A percentile compares a stretch with the other conserved stretches of the same genome.
Evolutionary conservation across 1,284 basidiomycete species (phyloP).

Genomic region (Inonotus hispidus): DNA sequence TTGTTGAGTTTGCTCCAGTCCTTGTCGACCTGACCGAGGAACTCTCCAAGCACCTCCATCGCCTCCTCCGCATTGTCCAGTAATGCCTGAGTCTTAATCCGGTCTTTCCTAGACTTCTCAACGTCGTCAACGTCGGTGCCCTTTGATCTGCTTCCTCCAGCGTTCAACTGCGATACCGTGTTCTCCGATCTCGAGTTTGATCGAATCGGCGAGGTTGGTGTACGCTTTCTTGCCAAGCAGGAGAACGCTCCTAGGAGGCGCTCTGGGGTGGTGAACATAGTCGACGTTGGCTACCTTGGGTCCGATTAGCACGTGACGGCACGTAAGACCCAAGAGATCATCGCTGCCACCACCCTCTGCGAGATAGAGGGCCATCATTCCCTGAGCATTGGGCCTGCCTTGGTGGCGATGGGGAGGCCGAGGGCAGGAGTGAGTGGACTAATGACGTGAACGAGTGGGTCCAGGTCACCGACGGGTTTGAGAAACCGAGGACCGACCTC

Average conservation of each 20-base stretch:
- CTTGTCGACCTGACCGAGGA: constrained; percentile 26
- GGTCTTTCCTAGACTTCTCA: constrained; percentile 22
- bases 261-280: constrained; percentile 23
- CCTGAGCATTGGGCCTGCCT: constrained; percentile 28
- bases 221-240: constrained; percentile 29
- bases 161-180: constrained; percentile 18
- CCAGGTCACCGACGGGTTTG: constrained; percentile 18
- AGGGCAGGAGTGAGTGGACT: constrained; percentile 29
- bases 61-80: constrained; percentile 23
- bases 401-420: constrained; percentile 29
- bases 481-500: constrained; percentile 26
- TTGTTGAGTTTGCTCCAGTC: constrained; percentile 26
- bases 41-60: constrained; percentile 27
- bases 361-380: constrained; percentile 33
- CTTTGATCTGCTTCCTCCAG: constrained; percentile 20
- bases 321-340: constrained; percentile 35
- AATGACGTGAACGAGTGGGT: constrained; percentile 27
- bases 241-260: constrained; percentile 28
- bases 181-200: constrained; percentile 25
- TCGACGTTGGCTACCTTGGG: constrained; percentile 5
- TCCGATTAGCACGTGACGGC: constrained; percentile 33
- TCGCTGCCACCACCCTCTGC: constrained; percentile 33
- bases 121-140: constrained; percentile 22
- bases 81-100: constrained; percentile 17
- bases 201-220: constrained; percentile 29